Percentiles rank a stretch among this genome's conserved stretches.
phyloP scores from a whole-genome alignment of 495 filamentous ascomycete species.

The Choiromyces venosus region DNA sequence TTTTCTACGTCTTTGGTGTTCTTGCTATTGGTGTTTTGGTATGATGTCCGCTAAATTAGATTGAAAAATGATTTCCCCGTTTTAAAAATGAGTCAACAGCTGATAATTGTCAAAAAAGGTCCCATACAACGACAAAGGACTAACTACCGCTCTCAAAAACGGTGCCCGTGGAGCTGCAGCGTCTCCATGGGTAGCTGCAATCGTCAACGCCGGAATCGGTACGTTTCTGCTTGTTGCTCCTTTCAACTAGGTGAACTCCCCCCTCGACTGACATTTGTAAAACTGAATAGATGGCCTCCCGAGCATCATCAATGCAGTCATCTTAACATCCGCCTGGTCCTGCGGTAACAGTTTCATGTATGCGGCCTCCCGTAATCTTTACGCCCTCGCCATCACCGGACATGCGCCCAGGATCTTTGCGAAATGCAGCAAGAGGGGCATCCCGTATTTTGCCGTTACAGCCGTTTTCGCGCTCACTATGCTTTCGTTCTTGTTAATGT shows the following conservation, averaged over 20 bases:
- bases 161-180: conserved; percentile 52
- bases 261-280: neutral
- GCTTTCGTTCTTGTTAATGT: conserved; percentile 35
- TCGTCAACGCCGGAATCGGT: conserved; percentile 51
- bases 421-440: conserved; percentile 56
- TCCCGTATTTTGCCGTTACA: conserved; percentile 49
- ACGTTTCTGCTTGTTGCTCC: neutral
- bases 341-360: conserved; percentile 60
- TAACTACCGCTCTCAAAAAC: conserved; percentile 44
- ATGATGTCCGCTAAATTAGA: neutral
- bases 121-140: conserved; percentile 51
- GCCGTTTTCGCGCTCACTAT: conserved; percentile 29
- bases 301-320: conserved; percentile 62
- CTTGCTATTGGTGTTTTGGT: conserved; percentile 54
- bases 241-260: neutral
- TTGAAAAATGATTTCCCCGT: neutral
- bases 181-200: conserved; percentile 58
- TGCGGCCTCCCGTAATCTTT: conserved; percentile 52
- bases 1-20: conserved; percentile 59
- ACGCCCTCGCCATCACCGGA: conserved; percentile 53
- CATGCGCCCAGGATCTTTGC: conserved; percentile 57
- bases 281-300: conserved; percentile 48
- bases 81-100: neutral
- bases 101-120: conserved; percentile 26
- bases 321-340: conserved; percentile 67